phyloP scores from a whole-genome alignment of 2,329 filamentous ascomycete genomes.

The Monosporascus ibericus region DNA sequence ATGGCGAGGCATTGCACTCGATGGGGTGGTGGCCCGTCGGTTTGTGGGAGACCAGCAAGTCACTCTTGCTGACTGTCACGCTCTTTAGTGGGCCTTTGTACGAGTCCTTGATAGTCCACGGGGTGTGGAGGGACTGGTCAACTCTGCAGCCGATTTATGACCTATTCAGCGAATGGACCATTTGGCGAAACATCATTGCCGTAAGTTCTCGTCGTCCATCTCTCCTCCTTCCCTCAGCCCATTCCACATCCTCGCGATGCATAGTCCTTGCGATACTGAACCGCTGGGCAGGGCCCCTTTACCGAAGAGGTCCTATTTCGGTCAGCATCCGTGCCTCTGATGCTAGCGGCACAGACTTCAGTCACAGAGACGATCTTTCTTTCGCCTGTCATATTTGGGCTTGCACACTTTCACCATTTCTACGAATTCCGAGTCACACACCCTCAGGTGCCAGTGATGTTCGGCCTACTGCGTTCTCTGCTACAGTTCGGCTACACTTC shows the following conservation, averaged over 20 bases:
- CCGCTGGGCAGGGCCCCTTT: conserved; percentile 59
- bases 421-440: conserved; percentile 87
- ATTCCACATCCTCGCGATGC: not conserved
- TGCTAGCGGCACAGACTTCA: conserved; percentile 63
- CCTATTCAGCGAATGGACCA: conserved; percentile 66
- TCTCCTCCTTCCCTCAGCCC: not conserved
- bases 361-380: conserved; percentile 63
- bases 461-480: conserved; percentile 63
- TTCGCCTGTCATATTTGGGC: conserved; percentile 83
- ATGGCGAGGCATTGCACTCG: conserved; percentile 54
- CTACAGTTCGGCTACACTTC: conserved; percentile 89
- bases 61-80: conserved; percentile 65
- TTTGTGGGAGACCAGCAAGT: conserved; percentile 54
- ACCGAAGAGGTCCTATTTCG: conserved; percentile 95
- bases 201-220: conserved; percentile 43
- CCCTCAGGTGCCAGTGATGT: conserved; percentile 57
- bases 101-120: conserved; percentile 69
- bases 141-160: conserved; percentile 48
- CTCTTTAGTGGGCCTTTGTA: conserved; percentile 84
- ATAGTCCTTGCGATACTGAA: conserved; percentile 4
- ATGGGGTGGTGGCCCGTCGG: conserved; percentile 79
- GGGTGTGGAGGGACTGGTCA: conserved; percentile 61
- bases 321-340: conserved; percentile 74
- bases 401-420: conserved; percentile 92
- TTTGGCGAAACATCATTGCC: conserved; percentile 81